Evolutionary conservation across 805 yeast genomes (phyloP), one percentile per base, ranked within the genome.

Genomic region (Candida lessepsii): DNA sequence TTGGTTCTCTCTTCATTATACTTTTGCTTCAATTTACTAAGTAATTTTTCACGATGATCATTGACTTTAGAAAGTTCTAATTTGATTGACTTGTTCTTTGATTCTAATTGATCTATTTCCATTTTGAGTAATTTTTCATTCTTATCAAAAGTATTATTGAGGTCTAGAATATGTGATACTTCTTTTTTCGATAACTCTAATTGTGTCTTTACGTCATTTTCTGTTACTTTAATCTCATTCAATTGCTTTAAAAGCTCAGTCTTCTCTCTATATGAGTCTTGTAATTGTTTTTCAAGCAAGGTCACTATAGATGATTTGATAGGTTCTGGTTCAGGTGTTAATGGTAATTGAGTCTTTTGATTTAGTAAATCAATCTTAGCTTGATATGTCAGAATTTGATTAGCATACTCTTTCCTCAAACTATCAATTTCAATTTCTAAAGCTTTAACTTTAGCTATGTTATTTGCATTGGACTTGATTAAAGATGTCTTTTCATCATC

Each of bases 361-460:
- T 11, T 41, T 39, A 61, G 32, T 23, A 51, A 31, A 38, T 63
- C 52, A 41, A 58, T 35, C 49, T 60, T 48, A 40, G 56, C 57
- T 45, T 65, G 61, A 45, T 60, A 60, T 20, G 54, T 50, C n/a
- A 54, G 56, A 13, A 62, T 42, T 42, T 73, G 71, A 24, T 54
- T 48, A 36, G 65, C 65, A 40, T 63, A 54, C 19, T 61, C 67
- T 13, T 46, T 40, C n/a, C 35, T 33, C 13, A 41, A 8, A n/a
- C 37, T 20, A 5, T 47, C 51, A 29, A 64, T 54, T 19, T 76
- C 80, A 16, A 58, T 49, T 39, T 61, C 61, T 15, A 68, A 43
- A 16, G 62, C 45, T 24, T 64, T 63, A 25, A 69, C 52, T 36
- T 65, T 60, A 9, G 64, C 59, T 40, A 74, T 77, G 40, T 65